These are phyloP conservation scores for Coemansia sp. DNA, from an alignment of 371 early-diverging fungal species.

Conservation along the genomic window DNA sequence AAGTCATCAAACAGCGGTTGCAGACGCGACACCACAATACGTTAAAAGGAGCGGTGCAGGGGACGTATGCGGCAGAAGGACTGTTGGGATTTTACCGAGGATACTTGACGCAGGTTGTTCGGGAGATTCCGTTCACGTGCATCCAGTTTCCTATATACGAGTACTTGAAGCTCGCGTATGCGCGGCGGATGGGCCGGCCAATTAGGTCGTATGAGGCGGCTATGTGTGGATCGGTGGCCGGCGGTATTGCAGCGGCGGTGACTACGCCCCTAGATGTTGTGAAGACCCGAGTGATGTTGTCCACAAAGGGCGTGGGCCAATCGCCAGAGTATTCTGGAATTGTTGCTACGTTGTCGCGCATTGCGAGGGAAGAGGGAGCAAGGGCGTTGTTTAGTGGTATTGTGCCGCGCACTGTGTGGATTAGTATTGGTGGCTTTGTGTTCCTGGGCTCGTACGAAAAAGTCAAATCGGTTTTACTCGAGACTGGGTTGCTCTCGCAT, in stretches of 20 bases:
- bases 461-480: slow-evolving; percentile 55
- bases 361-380: slow-evolving; percentile 78
- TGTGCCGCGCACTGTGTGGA: slow-evolving; percentile 93
- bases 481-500: slow-evolving; percentile 21
- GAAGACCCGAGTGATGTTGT: slow-evolving; percentile 88
- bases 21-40: slow-evolving; percentile 80
- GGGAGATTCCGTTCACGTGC: slow-evolving; percentile 95
- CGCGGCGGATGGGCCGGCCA: slow-evolving; percentile 52
- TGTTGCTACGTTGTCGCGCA: slow-evolving; percentile 65
- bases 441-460: slow-evolving; percentile 95
- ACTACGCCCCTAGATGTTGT: slow-evolving; percentile 95
- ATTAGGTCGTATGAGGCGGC: slow-evolving; percentile 82
- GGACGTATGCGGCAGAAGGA: slow-evolving; percentile 69
- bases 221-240: slow-evolving; percentile 85
- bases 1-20: slow-evolving; percentile 93
- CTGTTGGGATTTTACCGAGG: slow-evolving; percentile 89
- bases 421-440: slow-evolving; percentile 90
- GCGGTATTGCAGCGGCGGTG: slow-evolving; percentile 83
- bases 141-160: slow-evolving; percentile 96
- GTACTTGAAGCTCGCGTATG: slow-evolving; percentile 68
- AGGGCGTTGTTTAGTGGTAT: slow-evolving; percentile 80
- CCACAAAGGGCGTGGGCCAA: slow-evolving; percentile 52
- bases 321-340: slow-evolving; percentile 67
- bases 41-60: slow-evolving; percentile 60
- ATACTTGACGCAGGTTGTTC: slow-evolving; percentile 83